A percentile compares a stretch with the other conserved stretches of the same genome.
These are phyloP conservation scores for Amaranthus cruentus DNA, from an alignment of 148 eudicot genomes.

Conservation along the genomic window DNA sequence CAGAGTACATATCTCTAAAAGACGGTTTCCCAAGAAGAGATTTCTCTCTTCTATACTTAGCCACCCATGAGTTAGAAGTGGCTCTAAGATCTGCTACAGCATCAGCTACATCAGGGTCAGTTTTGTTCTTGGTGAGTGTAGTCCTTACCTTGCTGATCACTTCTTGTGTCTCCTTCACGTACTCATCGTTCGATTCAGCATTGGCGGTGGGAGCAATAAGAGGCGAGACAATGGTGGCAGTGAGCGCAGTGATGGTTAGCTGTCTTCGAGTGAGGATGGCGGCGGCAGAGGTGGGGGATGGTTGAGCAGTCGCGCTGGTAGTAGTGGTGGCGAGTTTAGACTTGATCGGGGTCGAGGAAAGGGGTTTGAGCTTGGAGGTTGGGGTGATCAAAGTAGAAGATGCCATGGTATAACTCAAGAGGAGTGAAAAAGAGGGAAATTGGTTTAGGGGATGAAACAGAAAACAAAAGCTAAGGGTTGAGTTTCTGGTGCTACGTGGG, in stretches of 20 bases:
- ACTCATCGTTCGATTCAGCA: conserved; percentile 69
- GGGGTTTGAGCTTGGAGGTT: conserved; percentile 31
- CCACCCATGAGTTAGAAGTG: conserved; percentile 86
- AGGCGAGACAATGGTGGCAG: conserved; percentile 24
- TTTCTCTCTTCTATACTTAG: conserved; percentile 89
- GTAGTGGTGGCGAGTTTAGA: conserved; percentile 17
- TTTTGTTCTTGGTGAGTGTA: conserved; percentile 57
- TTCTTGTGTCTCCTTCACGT: conserved; percentile 72
- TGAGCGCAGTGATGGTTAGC: conserved; percentile 30
- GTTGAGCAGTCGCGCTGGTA: conserved; percentile 18
- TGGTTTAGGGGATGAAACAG: not conserved
- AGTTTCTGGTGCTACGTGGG: conserved; percentile 39
- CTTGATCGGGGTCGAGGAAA: conserved; percentile 10
- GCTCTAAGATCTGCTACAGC: conserved; percentile 78
- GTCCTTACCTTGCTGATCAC: conserved; percentile 74
- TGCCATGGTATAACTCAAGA: conserved; percentile 41
- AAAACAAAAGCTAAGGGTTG: conserved; percentile 12
- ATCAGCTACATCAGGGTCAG: conserved; percentile 64
- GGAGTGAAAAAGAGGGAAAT: conserved; percentile 2
- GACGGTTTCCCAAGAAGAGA: conserved; percentile 64
- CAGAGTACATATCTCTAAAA: conserved; percentile 89
- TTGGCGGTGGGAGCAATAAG: conserved; percentile 24
- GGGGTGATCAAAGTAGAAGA: conserved; percentile 69
- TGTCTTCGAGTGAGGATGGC: conserved; percentile 36
- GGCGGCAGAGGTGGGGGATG: conserved; percentile 15